Evolutionary conservation across 2,329 filamentous ascomycete species (phyloP).

Genomic region (Colletotrichum scovillei): DNA sequence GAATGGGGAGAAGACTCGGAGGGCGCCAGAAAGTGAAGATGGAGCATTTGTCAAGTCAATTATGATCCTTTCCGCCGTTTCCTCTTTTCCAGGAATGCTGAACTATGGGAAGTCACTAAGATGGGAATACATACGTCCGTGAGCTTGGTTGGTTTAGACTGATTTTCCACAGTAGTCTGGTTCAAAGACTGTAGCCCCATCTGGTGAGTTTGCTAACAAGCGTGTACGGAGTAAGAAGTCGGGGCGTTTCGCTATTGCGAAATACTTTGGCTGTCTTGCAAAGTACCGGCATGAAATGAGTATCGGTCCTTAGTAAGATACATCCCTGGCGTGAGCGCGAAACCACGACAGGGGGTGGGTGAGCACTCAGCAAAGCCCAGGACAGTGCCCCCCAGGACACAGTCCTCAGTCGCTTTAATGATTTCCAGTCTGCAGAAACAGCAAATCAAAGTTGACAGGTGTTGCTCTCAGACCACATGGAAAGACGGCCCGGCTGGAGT

Average conservation of each 20-base stretch:
- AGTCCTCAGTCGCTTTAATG: background rate
- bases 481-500: slow-evolving; percentile 30
- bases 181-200: background rate
- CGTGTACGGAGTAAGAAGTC: background rate
- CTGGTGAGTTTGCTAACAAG: background rate
- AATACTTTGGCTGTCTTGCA: background rate
- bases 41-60: background rate
- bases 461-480: slow-evolving; percentile 30
- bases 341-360: background rate
- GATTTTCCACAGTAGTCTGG: too few species aligned
- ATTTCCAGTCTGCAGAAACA: background rate
- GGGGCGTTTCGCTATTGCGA: background rate
- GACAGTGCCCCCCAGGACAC: background rate
- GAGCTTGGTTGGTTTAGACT: background rate
- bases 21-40: background rate
- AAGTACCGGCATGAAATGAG: background rate
- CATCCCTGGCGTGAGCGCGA: background rate
- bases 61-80: background rate
- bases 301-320: background rate
- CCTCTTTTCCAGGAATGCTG: background rate
- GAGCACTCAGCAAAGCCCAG: background rate
- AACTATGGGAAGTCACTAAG: background rate
- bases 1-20: background rate
- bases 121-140: background rate
- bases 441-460: background rate